Evolutionary conservation across 305 asterid genomes (phyloP).

Genomic region (Fraxinus dipetala): DNA sequence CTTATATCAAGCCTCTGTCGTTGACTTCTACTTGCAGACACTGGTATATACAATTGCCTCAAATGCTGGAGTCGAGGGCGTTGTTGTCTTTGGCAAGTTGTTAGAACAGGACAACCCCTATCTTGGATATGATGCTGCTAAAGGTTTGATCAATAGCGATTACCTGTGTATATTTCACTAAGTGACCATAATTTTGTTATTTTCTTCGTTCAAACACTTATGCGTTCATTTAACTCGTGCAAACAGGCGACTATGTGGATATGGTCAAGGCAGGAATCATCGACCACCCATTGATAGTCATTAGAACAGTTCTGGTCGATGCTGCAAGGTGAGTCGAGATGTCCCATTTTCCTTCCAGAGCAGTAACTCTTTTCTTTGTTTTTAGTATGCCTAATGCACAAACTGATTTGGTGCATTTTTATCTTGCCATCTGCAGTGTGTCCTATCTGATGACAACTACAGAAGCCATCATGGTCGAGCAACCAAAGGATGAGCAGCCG

Average conservation of each 20-base stretch:
- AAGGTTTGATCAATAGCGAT: conserved; percentile 35
- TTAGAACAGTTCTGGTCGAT: conserved; percentile 82
- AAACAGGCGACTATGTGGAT: conserved; percentile 74
- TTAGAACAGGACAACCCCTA: conserved; percentile 71
- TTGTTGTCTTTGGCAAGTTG: conserved; percentile 82
- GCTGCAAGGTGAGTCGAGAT: conserved; percentile 65
- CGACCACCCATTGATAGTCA: conserved; percentile 68
- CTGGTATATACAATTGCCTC: conserved; percentile 79
- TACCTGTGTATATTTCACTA: neutral
- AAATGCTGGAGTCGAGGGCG: conserved; percentile 92
- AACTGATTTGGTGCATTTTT: neutral
- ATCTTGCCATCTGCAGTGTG: conserved; percentile 38
- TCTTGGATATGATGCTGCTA: conserved; percentile 91
- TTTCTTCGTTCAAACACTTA: neutral
- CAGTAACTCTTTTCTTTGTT: neutral
- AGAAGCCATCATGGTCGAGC: conserved; percentile 78
- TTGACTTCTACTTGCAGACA: conserved; percentile 41
- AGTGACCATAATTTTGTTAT: neutral
- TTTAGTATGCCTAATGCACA: neutral
- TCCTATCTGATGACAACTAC: conserved; percentile 83
- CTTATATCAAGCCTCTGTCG: neutral
- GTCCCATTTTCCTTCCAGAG: neutral
- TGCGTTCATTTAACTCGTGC: neutral
- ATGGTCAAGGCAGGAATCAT: conserved; percentile 80
- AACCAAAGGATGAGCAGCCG: conserved; percentile 58